phyloP scores from a whole-genome alignment of 495 filamentous ascomycete species.

The Oleoguttula mirabilis region DNA sequence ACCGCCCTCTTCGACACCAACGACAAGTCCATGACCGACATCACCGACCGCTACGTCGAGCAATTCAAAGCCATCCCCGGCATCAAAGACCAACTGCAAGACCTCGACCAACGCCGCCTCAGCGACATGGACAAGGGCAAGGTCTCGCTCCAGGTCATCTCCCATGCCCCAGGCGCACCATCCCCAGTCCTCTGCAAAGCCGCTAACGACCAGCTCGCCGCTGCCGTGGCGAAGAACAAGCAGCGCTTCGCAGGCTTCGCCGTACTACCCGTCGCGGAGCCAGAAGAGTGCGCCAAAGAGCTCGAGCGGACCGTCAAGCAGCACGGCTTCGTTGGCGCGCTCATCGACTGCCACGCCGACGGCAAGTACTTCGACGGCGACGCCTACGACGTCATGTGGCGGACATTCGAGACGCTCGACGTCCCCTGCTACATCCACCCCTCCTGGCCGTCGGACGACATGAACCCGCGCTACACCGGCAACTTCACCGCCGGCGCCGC shows the following conservation, averaged over 20 bases:
- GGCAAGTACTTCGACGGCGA: conserved; percentile 38
- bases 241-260: conserved; percentile 44
- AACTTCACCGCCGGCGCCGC: conserved; percentile 30
- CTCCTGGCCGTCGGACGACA: conserved; percentile 30
- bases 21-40: neutral
- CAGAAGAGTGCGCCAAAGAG: conserved; percentile 36
- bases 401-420: conserved; percentile 38
- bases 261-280: conserved; percentile 38
- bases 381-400: conserved; percentile 37
- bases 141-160: conserved; percentile 46
- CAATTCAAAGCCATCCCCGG: conserved; percentile 27
- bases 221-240: conserved; percentile 34
- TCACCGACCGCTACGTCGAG: conserved; percentile 19
- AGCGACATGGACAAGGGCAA: conserved; percentile 39
- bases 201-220: conserved; percentile 44
- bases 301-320: conserved; percentile 36
- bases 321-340: conserved; percentile 42
- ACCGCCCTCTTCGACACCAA: conserved; percentile 22
- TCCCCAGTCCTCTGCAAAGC: conserved; percentile 26
- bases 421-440: conserved; percentile 51
- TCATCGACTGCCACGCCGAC: conserved; percentile 43
- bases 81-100: conserved; percentile 28
- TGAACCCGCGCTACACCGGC: conserved; percentile 30
- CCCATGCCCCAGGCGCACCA: conserved; percentile 33
- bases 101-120: conserved; percentile 35